Conservation (phyloP, 495 filamentous ascomycete species). For the Talaromyces borbonicus region DNA sequence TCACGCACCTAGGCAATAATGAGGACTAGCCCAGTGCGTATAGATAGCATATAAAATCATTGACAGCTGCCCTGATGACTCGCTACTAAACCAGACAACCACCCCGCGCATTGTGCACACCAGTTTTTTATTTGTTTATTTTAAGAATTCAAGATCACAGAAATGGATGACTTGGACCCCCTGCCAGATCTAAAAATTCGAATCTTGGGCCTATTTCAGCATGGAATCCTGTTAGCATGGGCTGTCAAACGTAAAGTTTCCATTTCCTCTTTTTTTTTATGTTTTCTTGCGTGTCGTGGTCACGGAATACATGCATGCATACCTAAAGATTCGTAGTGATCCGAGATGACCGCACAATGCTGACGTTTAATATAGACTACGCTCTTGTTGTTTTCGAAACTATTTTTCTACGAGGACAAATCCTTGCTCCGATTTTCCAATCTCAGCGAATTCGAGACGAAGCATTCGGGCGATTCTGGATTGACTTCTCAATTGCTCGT, state of each 20-base stretch:
- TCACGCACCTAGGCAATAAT: too few relatives aligned
- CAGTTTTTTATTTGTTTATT: too few relatives aligned
- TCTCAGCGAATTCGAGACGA: slow-evolving; percentile 26
- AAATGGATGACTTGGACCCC: neutral
- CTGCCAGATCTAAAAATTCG: slow-evolving; percentile 10
- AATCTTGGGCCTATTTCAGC: slow-evolving; percentile 19
- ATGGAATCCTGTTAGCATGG: slow-evolving; percentile 19
- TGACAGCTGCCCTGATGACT: too few relatives aligned
- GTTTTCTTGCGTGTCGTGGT: too few relatives aligned
- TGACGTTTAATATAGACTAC: slow-evolving; percentile 19
- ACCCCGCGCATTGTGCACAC: too few relatives aligned
- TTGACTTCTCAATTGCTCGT: slow-evolving; percentile 20
- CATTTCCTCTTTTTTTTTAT: neutral
- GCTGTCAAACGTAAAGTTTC: slow-evolving; percentile 24
- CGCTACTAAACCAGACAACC: too few relatives aligned
- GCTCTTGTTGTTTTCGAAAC: slow-evolving; percentile 22
- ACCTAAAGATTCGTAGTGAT: too few relatives aligned
- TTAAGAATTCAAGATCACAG: too few relatives aligned
- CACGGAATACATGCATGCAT: too few relatives aligned
- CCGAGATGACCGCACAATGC: too few relatives aligned
- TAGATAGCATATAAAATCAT: too few relatives aligned
- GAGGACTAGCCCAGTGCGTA: too few relatives aligned
- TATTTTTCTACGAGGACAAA: slow-evolving; percentile 24
- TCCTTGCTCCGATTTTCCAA: slow-evolving; percentile 29
- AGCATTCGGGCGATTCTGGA: slow-evolving; percentile 36